phyloP scores from a whole-genome alignment of 2,329 filamentous ascomycete genomes.

The Trichothecium roseum region DNA sequence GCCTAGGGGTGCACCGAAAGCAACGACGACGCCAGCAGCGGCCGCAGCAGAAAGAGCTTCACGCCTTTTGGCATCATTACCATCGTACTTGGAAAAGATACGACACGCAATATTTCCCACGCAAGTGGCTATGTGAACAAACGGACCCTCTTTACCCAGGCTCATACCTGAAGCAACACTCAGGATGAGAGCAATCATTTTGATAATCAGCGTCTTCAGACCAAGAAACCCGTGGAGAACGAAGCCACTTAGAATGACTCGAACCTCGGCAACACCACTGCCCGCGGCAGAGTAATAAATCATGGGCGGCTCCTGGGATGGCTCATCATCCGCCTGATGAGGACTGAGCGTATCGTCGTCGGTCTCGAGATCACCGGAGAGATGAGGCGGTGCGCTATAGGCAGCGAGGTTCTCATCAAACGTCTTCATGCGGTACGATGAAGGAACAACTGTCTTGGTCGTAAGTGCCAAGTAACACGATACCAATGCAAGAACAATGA shows the following conservation, averaged over 20 bases:
- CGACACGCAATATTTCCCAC: conserved; percentile 93
- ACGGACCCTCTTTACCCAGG: conserved; percentile 88
- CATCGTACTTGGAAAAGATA: conserved; percentile 87
- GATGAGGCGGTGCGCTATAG: conserved; percentile 29
- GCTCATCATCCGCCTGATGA: conserved; percentile 24
- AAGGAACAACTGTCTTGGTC: conserved; percentile 92
- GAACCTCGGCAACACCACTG: conserved; percentile 92
- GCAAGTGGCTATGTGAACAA: conserved; percentile 94
- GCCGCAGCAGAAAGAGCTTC: conserved; percentile 91
- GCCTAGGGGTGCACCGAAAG: conserved; percentile 79
- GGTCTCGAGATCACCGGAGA: conserved; percentile 26
- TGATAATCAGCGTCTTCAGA: conserved; percentile 75
- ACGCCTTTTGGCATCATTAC: conserved; percentile 86
- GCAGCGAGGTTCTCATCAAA: conserved; percentile 89
- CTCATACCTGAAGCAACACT: conserved; percentile 89
- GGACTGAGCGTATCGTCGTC: conserved; percentile 33
- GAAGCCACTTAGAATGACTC: conserved; percentile 95
- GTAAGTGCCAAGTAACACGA: conserved; percentile 74
- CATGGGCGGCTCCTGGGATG: conserved; percentile 52
- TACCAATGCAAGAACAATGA: conserved; percentile 56
- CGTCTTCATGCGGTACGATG: conserved; percentile 74
- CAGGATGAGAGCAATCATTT: conserved; percentile 71
- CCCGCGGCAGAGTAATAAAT: conserved; percentile 93
- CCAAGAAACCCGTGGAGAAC: conserved; percentile 94
- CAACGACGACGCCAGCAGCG: conserved; percentile 84